Evolutionary conservation across 768 basidiomycete genomes (phyloP).

Genomic region (Galerina sulciceps): DNA sequence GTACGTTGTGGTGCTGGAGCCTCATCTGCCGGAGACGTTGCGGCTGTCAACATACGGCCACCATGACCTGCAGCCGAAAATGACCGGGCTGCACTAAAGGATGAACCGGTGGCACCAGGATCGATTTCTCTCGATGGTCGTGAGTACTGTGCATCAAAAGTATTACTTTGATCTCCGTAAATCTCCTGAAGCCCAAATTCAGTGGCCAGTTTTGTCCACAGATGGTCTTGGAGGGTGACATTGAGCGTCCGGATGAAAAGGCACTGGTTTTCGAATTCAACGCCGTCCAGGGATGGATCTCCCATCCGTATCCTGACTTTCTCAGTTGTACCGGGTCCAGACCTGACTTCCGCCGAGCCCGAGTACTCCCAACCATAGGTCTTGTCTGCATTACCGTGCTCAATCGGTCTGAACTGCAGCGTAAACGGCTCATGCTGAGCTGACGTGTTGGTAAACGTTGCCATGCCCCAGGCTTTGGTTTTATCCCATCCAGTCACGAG

Average conservation of each 20-base stretch:
- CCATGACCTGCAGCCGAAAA: too few species aligned
- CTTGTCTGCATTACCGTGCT: neutral
- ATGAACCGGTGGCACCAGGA: too few species aligned
- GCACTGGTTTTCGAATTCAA: conserved; percentile 5
- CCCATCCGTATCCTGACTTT: neutral
- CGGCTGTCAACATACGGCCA: too few species aligned
- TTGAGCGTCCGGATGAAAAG: conserved; percentile 9
- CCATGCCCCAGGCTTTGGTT: conserved; percentile 24
- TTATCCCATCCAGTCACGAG: conserved; percentile 28
- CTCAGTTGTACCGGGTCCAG: neutral
- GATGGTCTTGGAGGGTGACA: neutral
- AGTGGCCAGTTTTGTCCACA: neutral
- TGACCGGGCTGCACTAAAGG: too few species aligned
- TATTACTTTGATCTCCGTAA: neutral
- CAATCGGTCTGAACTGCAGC: neutral
- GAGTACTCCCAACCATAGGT: conserved; percentile 6
- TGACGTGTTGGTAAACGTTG: conserved; percentile 8
- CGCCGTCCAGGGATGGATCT: neutral
- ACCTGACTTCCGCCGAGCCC: neutral
- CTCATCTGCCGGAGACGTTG: too few species aligned
- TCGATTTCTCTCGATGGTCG: neutral
- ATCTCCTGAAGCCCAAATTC: neutral
- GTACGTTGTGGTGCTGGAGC: too few species aligned
- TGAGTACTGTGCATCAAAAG: neutral
- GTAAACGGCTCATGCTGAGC: too few species aligned